Conservation (phyloP, 1,284 basidiomycete genomes). For the Sanghuangporus weigelae region DNA sequence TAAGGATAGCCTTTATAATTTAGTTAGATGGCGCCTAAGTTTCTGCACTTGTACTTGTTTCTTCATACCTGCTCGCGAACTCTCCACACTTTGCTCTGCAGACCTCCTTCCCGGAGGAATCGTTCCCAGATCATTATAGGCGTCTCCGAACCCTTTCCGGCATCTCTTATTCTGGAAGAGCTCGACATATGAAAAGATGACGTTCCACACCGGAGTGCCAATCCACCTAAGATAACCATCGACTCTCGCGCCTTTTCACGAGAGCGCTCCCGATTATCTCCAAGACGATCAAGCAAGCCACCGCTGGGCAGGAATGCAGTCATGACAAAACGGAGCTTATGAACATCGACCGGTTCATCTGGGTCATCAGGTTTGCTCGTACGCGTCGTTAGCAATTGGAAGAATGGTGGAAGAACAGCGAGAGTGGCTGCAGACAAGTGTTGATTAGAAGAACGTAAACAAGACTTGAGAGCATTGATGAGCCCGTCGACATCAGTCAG, state of each 20-base stretch:
- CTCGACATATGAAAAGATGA: conserved; percentile 29
- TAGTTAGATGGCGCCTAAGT: neutral
- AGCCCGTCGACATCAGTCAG: conserved; percentile 65
- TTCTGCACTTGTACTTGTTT: neutral
- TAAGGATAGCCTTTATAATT: conserved; percentile 49
- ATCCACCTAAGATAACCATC: conserved; percentile 63
- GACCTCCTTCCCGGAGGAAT: conserved; percentile 64
- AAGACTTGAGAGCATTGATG: conserved; percentile 64
- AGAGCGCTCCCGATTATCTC: conserved; percentile 69
- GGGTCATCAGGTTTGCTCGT: conserved; percentile 27
- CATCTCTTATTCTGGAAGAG: conserved; percentile 43
- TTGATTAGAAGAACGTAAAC: conserved; percentile 75
- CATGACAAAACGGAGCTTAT: conserved; percentile 59
- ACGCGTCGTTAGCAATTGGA: conserved; percentile 48
- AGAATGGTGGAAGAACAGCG: conserved; percentile 54
- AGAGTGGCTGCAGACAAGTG: conserved; percentile 74
- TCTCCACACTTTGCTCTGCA: conserved; percentile 74
- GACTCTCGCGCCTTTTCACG: conserved; percentile 73
- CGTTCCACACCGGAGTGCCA: conserved; percentile 57
- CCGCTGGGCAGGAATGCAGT: conserved; percentile 65
- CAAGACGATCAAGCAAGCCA: conserved; percentile 77
- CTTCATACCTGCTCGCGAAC: conserved; percentile 74
- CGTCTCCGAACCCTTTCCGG: conserved; percentile 69
- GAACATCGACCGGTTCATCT: conserved; percentile 37
- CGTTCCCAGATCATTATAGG: conserved; percentile 75